Evolutionary conservation across 1,284 basidiomycete genomes (phyloP).

Genomic region (Cryptococcus maquisensis): DNA sequence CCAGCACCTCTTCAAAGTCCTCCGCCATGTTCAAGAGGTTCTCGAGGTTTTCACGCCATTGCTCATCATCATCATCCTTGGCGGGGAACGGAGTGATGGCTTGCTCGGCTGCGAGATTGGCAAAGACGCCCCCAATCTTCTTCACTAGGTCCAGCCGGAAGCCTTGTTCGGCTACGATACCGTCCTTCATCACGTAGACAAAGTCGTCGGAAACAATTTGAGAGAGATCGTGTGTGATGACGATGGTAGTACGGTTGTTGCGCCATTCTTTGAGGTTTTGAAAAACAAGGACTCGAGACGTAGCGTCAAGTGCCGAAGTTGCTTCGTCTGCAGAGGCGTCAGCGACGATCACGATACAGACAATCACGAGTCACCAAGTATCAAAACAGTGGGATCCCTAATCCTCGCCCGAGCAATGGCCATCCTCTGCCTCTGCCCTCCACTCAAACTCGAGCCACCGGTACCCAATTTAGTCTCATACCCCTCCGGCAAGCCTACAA

Average conservation of each 20-base stretch:
- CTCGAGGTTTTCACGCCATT: conserved; percentile 41
- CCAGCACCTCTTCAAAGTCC: conserved; percentile 16
- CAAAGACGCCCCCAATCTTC: conserved; percentile 47
- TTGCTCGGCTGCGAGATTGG: conserved; percentile 46
- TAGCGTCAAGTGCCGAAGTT: conserved; percentile 88
- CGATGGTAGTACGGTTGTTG: conserved; percentile 79
- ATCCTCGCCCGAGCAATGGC: conserved; percentile 85
- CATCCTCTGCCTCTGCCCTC: conserved; percentile 89
- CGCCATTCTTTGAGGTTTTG: conserved; percentile 83
- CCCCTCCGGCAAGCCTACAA: conserved; percentile 73
- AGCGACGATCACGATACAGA: neutral
- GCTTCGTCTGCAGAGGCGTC: conserved; percentile 71
- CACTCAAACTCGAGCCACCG: conserved; percentile 73
- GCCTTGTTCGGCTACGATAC: conserved; percentile 80
- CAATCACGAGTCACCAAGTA: conserved; percentile 65
- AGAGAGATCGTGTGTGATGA: conserved; percentile 92
- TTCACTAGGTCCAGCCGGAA: conserved; percentile 69
- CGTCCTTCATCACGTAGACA: conserved; percentile 84
- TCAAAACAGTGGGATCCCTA: conserved; percentile 80
- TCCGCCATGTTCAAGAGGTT: conserved; percentile 45
- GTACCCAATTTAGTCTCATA: conserved; percentile 79
- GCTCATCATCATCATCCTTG: conserved; percentile 38
- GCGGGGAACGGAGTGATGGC: conserved; percentile 36
- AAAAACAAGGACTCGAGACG: conserved; percentile 80
- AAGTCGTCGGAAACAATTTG: conserved; percentile 77